Base-by-base conservation (phyloP, 2,329 filamentous ascomycete genomes). In the Neofusicoccum cordaticola region DNA sequence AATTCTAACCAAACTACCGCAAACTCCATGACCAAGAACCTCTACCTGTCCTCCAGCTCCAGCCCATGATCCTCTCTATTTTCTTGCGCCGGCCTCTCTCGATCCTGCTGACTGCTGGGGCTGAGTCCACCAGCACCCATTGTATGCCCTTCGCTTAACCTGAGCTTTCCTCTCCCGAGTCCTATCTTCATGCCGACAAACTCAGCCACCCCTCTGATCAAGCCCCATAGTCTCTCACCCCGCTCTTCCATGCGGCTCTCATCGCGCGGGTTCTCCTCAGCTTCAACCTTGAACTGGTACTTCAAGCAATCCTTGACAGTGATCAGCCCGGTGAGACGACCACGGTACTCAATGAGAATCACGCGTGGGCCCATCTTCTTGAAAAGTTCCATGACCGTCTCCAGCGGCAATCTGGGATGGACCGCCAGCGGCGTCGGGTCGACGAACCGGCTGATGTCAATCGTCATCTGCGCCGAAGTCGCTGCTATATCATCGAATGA, bases 381-480 rank as follows among this genome's bases (percentile, higher is more conserved):
- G 82, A 99, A 99, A 11, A 99, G 84, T 74, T 99, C 95, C 93
- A 99, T 97, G 37, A 96, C 94, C 0, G 95, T 99, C 78, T 99
- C 95, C 0, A 99, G 86, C 0, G 94, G 91, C 0, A 98, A 86
- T 1, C 92, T 88, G 0, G 95, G 95, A 73, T 99, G 95, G 0
- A 93, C 93, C 0, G 93, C 91, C 1, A 99, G 86, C 0, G 95
- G 95, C 0, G 93, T 96, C 8, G 89, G 85, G 74, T 99, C 94
- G 61, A 97, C 89, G 73, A 94, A 98, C 53, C 90, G 88, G 70
- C 88, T 90, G 69, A 99, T 91, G 73, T 98, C 92, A 39, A 97
- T 79, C 15, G 77, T 83, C 6, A 84, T 82, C 2, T 86, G 82
- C 0, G 83, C 82, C 1, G 83, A 83, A 0, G 85, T 85, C 4